These are phyloP conservation scores for Yamadazyma buinensis DNA, from an alignment of 1,139 yeast genomes.

Conservation along the genomic window DNA sequence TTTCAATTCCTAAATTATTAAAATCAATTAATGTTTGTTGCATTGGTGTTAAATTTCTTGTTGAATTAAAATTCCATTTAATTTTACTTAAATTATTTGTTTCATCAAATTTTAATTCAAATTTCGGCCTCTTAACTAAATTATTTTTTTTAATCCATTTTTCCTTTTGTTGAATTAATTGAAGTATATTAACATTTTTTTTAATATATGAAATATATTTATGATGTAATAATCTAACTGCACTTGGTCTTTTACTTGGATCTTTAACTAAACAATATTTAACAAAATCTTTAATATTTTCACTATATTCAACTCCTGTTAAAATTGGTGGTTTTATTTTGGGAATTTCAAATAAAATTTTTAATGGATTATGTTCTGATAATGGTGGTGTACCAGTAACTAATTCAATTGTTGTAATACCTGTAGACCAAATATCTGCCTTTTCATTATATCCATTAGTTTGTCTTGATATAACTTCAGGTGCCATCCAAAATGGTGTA, in stretches of 20 bases:
- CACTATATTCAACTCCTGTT: slow-evolving; percentile 40
- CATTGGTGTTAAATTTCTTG: slow-evolving; percentile 13
- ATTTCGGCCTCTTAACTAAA: slow-evolving; percentile 8
- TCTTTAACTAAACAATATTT: slow-evolving; percentile 55
- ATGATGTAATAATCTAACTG: slow-evolving; percentile 41
- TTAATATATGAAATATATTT: slow-evolving; percentile 33
- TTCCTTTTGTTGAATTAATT: slow-evolving; percentile 15
- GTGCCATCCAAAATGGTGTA: slow-evolving; percentile 95
- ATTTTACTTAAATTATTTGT: slow-evolving; percentile 8
- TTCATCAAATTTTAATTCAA: slow-evolving; percentile 8
- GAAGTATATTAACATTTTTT: slow-evolving; percentile 10
- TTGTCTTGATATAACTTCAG: slow-evolving; percentile 61
- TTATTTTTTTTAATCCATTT: slow-evolving; percentile 19
- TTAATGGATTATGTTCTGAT: slow-evolving; percentile 67
- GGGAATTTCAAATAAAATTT: slow-evolving; percentile 71
- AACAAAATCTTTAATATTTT: slow-evolving; percentile 57
- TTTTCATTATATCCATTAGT: slow-evolving; percentile 65
- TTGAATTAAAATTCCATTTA: slow-evolving; percentile 21
- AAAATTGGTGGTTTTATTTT: slow-evolving; percentile 63
- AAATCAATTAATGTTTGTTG: slow-evolving; percentile 14
- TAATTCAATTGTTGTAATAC: slow-evolving; percentile 76
- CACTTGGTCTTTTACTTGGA: slow-evolving; percentile 51
- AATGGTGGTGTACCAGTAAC: slow-evolving; percentile 73
- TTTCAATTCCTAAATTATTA: background rate
- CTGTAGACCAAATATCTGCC: slow-evolving; percentile 88